phyloP scores from a whole-genome alignment of 495 filamentous ascomycete genomes.

The Penicillium ochrochloron region DNA sequence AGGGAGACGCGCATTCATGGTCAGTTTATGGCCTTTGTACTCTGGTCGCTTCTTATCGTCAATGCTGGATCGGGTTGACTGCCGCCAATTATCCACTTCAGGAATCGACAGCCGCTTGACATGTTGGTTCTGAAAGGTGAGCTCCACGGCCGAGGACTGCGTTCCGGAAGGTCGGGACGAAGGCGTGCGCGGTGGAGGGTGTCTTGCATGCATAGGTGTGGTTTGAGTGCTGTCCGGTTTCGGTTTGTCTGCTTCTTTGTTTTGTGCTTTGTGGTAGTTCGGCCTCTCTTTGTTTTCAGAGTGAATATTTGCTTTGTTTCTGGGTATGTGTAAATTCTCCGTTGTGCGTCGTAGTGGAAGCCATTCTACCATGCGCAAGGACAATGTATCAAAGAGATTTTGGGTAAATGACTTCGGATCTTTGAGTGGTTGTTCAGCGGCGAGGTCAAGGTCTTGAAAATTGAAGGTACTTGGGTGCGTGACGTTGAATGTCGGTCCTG shows the following conservation, averaged over 20 bases:
- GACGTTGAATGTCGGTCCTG: not conserved
- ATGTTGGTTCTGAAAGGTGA: conserved; percentile 45
- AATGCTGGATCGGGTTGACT: conserved; percentile 34
- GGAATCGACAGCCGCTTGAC: conserved; percentile 47
- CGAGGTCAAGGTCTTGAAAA: conserved; percentile 30
- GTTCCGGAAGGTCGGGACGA: conserved; percentile 34
- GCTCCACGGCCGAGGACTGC: conserved; percentile 41
- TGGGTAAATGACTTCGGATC: conserved; percentile 87
- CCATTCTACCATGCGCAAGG: conserved; percentile 82
- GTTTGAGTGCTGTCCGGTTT: conserved; percentile 14
- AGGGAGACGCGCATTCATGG: conserved; percentile 34
- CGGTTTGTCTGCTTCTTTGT: conserved; percentile 17
- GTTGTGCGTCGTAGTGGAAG: conserved; percentile 57
- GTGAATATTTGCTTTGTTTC: conserved; percentile 4
- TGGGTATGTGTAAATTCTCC: conserved; percentile 26
- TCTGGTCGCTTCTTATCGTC: conserved; percentile 43
- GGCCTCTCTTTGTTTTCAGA: conserved; percentile 13
- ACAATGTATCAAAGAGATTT: conserved; percentile 76
- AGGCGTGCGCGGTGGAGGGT: conserved; percentile 37
- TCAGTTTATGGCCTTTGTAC: conserved; percentile 37
- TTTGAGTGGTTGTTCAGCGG: conserved; percentile 59
- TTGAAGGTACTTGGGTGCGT: conserved; percentile 15
- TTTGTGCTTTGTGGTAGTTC: conserved; percentile 19
- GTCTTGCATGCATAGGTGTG: conserved; percentile 3
- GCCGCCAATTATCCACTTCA: conserved; percentile 45